Evolutionary conservation across 768 basidiomycete genomes (phyloP).

Genomic region (Chalciporus sphaerocephalus): DNA sequence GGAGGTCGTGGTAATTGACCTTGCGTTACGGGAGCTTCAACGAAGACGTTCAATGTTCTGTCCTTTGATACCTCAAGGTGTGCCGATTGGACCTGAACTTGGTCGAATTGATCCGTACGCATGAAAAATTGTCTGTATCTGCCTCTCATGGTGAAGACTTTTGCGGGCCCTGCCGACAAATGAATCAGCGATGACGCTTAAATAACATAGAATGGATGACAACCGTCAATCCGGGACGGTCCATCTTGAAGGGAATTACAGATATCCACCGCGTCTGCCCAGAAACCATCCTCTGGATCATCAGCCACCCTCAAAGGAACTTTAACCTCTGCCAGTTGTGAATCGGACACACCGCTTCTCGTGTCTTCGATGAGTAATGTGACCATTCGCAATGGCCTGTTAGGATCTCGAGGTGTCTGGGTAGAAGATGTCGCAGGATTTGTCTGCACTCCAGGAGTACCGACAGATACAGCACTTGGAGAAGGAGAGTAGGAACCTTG

Average conservation of each 20-base stretch:
- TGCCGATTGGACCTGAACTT: slow-evolving; percentile 47
- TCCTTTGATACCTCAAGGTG: slow-evolving; percentile 53
- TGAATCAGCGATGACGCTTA: neutral
- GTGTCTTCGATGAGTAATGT: slow-evolving; percentile 66
- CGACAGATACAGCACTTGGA: neutral
- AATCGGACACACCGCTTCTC: slow-evolving; percentile 50
- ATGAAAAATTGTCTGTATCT: slow-evolving; percentile 68
- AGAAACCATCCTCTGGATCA: slow-evolving; percentile 52
- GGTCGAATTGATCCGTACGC: slow-evolving; percentile 50
- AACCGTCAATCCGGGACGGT: slow-evolving; percentile 69
- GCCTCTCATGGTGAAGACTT: slow-evolving; percentile 61
- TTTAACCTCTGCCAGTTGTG: slow-evolving; percentile 61
- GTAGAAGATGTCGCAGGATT: slow-evolving; percentile 19
- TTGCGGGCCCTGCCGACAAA: slow-evolving; percentile 52
- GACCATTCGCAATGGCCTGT: slow-evolving; percentile 44
- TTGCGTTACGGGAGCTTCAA: slow-evolving; percentile 42
- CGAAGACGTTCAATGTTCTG: slow-evolving; percentile 51
- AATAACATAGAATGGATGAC: neutral
- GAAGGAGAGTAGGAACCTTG: slow-evolving; percentile 1
- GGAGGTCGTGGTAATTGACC: slow-evolving; percentile 28
- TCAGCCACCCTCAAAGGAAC: slow-evolving; percentile 51
- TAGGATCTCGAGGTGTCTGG: slow-evolving; percentile 14
- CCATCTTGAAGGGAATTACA: slow-evolving; percentile 53
- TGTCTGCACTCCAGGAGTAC: slow-evolving; percentile 25
- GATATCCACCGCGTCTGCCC: slow-evolving; percentile 68